Percentiles rank a stretch among this genome's conserved stretches.
Evolutionary conservation across 768 basidiomycete genomes (phyloP).

Genomic region (Candolleomyces efflorescens): DNA sequence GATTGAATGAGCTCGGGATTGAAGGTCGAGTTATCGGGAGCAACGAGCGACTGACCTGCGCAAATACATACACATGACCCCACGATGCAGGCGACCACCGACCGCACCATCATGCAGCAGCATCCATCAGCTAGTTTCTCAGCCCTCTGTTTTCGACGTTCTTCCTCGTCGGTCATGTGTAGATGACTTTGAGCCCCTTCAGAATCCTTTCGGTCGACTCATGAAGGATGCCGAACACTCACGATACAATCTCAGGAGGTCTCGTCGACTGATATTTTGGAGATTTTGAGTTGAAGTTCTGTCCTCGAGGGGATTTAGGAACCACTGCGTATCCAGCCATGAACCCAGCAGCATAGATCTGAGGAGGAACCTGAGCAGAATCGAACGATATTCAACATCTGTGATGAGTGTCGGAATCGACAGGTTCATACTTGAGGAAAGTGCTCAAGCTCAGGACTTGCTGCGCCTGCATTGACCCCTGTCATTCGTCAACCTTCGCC

Average conservation of each 20-base stretch:
- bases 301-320: neutral
- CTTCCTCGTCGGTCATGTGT: neutral
- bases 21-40: neutral
- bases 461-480: too few species aligned
- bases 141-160: neutral
- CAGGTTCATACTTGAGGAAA: too few species aligned
- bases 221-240: neutral
- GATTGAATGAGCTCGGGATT: neutral
- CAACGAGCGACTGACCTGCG: neutral
- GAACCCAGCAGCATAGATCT: neutral
- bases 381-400: too few species aligned
- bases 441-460: too few species aligned
- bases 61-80: neutral
- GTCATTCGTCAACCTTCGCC: too few species aligned
- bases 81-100: neutral
- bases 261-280: neutral
- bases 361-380: neutral
- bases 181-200: neutral
- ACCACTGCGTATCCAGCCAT: slow-evolving; percentile 1
- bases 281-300: neutral
- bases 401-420: too few species aligned
- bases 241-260: neutral
- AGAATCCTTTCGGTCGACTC: neutral
- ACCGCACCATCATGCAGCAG: neutral
- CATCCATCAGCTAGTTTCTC: neutral